Percentiles rank a stretch among this genome's conserved stretches.
Conservation (phyloP, 208 protist species). For the Crithidia sp. region DNA sequence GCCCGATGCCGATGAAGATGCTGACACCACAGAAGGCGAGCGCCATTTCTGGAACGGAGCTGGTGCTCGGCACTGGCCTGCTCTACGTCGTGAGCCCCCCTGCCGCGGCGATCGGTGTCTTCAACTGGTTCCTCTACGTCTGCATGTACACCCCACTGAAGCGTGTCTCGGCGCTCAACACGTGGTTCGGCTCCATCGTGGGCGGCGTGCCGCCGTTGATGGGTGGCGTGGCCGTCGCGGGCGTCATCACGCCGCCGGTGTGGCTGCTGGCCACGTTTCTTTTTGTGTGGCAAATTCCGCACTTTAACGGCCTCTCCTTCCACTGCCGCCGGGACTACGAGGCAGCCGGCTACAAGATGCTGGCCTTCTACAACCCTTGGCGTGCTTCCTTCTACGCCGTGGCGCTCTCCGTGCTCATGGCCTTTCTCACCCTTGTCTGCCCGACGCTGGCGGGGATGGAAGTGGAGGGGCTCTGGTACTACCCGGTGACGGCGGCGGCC, state of each 20-base stretch:
- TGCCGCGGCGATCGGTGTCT: conserved; percentile 62
- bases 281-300: conserved; percentile 93
- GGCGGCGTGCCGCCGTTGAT: conserved; percentile 92
- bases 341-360: conserved; percentile 91
- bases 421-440: conserved; percentile 60
- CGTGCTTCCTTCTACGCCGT: conserved; percentile 88
- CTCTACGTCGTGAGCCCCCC: conserved; percentile 67
- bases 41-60: conserved; percentile 50
- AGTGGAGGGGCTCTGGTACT: conserved; percentile 78
- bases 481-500: conserved; percentile 52
- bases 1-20: conserved; percentile 80
- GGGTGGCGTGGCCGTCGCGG: conserved; percentile 78
- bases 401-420: conserved; percentile 74
- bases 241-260: conserved; percentile 52
- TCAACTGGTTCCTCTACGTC: conserved; percentile 91
- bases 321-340: conserved; percentile 91
- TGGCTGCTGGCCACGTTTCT: conserved; percentile 79
- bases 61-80: conserved; percentile 71
- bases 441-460: conserved; percentile 51
- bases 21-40: conserved; percentile 55
- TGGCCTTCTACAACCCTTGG: conserved; percentile 86
- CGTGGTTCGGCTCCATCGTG: conserved; percentile 92
- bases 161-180: conserved; percentile 84
- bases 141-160: conserved; percentile 91
- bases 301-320: conserved; percentile 91